Base-by-base conservation (phyloP, 2,329 filamentous ascomycete species). In the Fusarium nodosum region DNA sequence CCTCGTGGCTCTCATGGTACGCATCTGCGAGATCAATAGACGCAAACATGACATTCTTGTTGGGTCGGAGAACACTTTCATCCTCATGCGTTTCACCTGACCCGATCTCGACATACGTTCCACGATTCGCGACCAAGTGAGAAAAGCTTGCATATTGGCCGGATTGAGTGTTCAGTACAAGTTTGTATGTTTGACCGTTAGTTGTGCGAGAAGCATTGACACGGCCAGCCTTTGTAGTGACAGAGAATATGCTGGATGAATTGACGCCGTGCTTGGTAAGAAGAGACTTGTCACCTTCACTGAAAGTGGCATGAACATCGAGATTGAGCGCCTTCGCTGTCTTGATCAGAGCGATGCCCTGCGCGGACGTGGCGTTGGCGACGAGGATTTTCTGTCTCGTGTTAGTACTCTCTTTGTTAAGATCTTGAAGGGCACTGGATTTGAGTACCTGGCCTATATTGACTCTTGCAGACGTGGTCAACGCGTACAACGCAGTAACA, bases 31-130 rank as follows among this genome's bases (percentile, higher is more conserved):
- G 30, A 48, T 72, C 70, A 38, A 72, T 66, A 7, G 70, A 73
- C 36, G 70, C 64, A 60, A 72, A 72, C 54, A 73, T 64, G 44
- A 73, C 45, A 42, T 72, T 72, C 44, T 66, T 72, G 42, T 60
- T 67, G 18, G 68, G 65, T n/a, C 50, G 54, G 46, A 34, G 16
- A 38, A 26, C 13, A 5, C 12, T n/a, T 10, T 62, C 64, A 56
- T 63, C 45, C 0, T 18, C 31, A 2, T 30, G 52, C 15, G 26
- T 34, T 34, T 69, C 70, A 15, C 64, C 70, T 2, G 48, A 42
- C 0, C 59, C 42, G 6, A 72, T 59, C 50, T 72, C 69, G 15
- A 72, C 46, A 5, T 72, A 72, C 1, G 69, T 65, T 42, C 69
- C 69, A 41, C 69, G 53, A 10, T 57, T 72, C 2, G 69, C 65